Conservation (phyloP, 148 eudicot species). For the Chenopodium quinoa region DNA sequence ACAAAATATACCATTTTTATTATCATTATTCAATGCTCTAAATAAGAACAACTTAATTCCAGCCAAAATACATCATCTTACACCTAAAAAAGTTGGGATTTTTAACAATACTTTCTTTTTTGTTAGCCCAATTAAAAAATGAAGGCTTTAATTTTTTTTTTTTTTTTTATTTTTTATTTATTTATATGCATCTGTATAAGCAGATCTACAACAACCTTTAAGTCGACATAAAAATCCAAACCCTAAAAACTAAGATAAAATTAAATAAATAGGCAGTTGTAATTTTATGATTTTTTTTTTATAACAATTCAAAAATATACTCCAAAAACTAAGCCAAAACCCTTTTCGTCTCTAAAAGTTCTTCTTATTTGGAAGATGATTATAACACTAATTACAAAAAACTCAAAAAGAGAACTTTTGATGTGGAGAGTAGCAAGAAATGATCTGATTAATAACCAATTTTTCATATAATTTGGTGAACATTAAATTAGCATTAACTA, state of each 20-base stretch:
- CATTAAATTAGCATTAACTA: neutral
- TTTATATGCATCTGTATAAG: neutral
- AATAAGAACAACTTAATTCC: neutral
- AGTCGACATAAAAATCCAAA: neutral
- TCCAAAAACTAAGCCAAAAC: no score
- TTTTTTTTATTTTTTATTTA: no score
- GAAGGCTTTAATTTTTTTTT: neutral
- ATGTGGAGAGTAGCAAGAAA: neutral
- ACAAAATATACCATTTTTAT: neutral
- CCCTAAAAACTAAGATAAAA: neutral
- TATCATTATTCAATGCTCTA: no score
- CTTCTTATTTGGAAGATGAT: no score
- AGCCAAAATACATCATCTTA: neutral
- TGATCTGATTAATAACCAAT: neutral
- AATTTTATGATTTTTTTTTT: no score
- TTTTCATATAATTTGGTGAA: neutral
- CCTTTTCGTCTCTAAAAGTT: no score
- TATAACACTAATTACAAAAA: no score
- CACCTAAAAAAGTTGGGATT: neutral
- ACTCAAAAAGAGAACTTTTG: no score
- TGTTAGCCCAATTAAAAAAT: neutral
- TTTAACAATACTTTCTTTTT: neutral
- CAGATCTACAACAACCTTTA: slow-evolving; percentile 17
- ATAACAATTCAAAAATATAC: no score
- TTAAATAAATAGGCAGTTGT: neutral